Conservation (phyloP, 1,139 yeast species). For the Kodamaea sp. region DNA sequence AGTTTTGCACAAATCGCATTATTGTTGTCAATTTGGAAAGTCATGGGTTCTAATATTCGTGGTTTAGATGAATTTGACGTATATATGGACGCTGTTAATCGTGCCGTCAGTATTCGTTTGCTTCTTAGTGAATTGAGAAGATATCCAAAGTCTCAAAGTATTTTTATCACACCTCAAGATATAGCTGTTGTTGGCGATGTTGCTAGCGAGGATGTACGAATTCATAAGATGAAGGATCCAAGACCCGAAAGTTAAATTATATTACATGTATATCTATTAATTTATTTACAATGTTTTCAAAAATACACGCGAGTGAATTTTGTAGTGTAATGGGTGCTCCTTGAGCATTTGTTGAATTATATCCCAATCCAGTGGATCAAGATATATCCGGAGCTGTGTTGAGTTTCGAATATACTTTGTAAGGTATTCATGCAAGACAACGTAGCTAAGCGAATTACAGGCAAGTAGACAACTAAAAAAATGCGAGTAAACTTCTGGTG, state of each 20-base stretch:
- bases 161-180: conserved; percentile 93
- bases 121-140: conserved; percentile 64
- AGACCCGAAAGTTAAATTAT: conserved; percentile 20
- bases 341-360: no score
- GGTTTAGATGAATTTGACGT: conserved; percentile 98
- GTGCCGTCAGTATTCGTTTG: conserved; percentile 74
- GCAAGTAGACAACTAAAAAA: conserved; percentile 3
- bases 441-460: background rate
- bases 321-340: background rate
- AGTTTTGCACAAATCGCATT: conserved; percentile 90
- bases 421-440: background rate
- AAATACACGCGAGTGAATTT: background rate
- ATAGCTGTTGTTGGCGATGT: conserved; percentile 73
- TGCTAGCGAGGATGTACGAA: conserved; percentile 57
- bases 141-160: conserved; percentile 71
- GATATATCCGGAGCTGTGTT: no score
- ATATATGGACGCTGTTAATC: conserved; percentile 91
- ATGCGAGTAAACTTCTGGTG: conserved; percentile 1
- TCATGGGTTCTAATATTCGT: conserved; percentile 81
- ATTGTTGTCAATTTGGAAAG: conserved; percentile 85
- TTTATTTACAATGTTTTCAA: background rate
- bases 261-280: background rate
- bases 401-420: background rate
- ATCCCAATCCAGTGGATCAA: no score
- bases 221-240: conserved; percentile 68